A percentile compares a stretch with the other conserved stretches of the same genome.
phyloP scores from a whole-genome alignment of 2,329 filamentous ascomycete genomes.

The Pochonia chlamydosporia region DNA sequence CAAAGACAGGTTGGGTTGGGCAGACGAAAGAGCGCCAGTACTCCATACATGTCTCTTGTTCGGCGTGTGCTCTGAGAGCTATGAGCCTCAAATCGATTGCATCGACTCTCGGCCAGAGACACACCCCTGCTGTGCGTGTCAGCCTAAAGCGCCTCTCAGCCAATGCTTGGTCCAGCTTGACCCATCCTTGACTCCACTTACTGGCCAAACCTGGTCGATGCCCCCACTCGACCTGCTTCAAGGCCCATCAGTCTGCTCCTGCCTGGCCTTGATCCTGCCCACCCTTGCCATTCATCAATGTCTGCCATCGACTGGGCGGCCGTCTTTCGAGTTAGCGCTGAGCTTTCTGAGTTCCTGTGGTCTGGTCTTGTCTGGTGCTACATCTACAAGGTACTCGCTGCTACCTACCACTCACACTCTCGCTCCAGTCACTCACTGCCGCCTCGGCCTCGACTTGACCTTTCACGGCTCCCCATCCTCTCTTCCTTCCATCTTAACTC shows the following conservation, averaged over 20 bases:
- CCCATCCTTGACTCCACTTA: conserved; percentile 9
- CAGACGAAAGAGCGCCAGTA: too few relatives aligned
- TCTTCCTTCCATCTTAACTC: conserved; percentile 4
- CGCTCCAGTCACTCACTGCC: conserved; percentile 5
- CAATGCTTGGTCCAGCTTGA: background rate
- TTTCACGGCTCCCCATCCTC: conserved; percentile 7
- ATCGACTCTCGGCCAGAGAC: conserved; percentile 6
- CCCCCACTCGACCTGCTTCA: conserved; percentile 15
- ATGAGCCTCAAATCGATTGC: background rate
- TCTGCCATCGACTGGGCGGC: background rate
- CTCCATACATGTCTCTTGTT: conserved; percentile 2
- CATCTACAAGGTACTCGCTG: too few relatives aligned
- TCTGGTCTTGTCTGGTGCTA: too few relatives aligned
- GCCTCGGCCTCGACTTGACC: too few relatives aligned
- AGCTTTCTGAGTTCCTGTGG: too few relatives aligned
- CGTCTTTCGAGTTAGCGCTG: too few relatives aligned
- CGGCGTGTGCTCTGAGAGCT: background rate
- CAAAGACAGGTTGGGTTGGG: background rate
- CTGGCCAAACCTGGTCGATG: conserved; percentile 11
- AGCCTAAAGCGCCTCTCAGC: conserved; percentile 1
- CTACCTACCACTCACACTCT: background rate
- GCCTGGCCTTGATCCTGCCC: conserved; percentile 10
- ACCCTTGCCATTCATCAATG: background rate
- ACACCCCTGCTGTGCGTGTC: conserved; percentile 5
- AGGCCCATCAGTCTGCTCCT: conserved; percentile 8